A percentile compares a stretch with the other conserved stretches of the same genome.
These are phyloP conservation scores for Yamadazyma scolyti DNA, from an alignment of 805 yeast species.

Conservation along the genomic window DNA sequence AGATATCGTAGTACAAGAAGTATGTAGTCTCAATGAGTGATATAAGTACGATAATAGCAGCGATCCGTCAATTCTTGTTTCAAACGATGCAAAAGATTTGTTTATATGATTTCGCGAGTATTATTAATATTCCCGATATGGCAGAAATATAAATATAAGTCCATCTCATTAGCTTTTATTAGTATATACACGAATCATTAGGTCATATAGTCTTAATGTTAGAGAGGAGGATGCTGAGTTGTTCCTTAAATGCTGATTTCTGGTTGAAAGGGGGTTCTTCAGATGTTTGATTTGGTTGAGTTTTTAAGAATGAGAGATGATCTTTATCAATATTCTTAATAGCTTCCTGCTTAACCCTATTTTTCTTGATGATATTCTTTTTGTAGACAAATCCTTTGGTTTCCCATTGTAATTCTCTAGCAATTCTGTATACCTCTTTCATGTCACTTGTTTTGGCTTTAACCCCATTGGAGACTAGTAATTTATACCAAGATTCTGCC, in stretches of 20 bases:
- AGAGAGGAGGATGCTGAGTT: no score
- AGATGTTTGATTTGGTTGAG: background rate
- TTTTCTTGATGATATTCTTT: constrained; percentile 18
- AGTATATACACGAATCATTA: no score
- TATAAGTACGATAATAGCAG: no score
- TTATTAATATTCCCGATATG: constrained; percentile 2
- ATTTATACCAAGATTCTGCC: constrained; percentile 37
- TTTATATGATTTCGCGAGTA: constrained; percentile 4
- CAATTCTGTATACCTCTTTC: constrained; percentile 26
- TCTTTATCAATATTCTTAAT: constrained; percentile 13
- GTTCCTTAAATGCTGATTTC: no score
- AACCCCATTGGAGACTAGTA: constrained; percentile 28
- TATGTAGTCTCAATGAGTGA: no score
- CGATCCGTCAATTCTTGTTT: no score
- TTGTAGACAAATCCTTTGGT: constrained; percentile 31
- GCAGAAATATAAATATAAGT: constrained; percentile 3
- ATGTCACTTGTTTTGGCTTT: constrained; percentile 24
- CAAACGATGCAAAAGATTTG: no score
- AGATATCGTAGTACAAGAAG: no score
- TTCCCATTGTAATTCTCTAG: constrained; percentile 33
- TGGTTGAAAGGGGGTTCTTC: no score
- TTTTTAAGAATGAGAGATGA: constrained; percentile 12
- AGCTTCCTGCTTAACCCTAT: constrained; percentile 18
- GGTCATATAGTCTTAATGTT: no score
- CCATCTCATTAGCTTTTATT: no score